These are phyloP conservation scores for Quambalaria eucalypti DNA, from an alignment of 1,284 basidiomycete genomes.

Conservation along the genomic window DNA sequence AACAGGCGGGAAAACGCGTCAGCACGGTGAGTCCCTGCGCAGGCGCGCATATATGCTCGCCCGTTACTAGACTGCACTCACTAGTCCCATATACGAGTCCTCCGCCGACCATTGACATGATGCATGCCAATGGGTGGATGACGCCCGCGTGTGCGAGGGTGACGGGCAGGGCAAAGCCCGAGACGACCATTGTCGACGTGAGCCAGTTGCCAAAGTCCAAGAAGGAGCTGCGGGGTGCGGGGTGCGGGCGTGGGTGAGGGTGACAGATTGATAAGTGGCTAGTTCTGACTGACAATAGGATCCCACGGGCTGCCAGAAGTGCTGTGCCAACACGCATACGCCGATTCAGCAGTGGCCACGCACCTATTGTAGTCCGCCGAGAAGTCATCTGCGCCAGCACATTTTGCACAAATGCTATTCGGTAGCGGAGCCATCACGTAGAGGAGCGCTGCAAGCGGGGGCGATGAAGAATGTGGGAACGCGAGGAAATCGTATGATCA, in stretches of 20 bases:
- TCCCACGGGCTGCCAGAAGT: too few species aligned
- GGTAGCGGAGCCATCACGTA: slow-evolving; percentile 93
- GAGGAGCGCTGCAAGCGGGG: slow-evolving; percentile 61
- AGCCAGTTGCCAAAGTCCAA: slow-evolving; percentile 88
- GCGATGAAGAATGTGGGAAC: neutral
- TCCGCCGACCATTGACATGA: slow-evolving; percentile 90
- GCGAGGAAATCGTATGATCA: neutral
- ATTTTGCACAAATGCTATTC: slow-evolving; percentile 63
- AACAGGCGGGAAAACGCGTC: neutral
- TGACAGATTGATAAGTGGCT: too few species aligned
- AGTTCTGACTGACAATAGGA: too few species aligned
- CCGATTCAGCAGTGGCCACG: too few species aligned
- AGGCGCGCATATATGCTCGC: neutral
- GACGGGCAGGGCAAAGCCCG: slow-evolving; percentile 85
- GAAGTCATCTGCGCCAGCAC: slow-evolving; percentile 53
- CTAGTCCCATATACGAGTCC: slow-evolving; percentile 88
- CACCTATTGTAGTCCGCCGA: slow-evolving; percentile 53
- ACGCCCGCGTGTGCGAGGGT: slow-evolving; percentile 84
- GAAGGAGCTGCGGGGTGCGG: slow-evolving; percentile 41
- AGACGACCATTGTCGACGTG: slow-evolving; percentile 74
- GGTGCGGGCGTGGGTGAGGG: neutral
- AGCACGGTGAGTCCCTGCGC: neutral
- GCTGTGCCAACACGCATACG: too few species aligned
- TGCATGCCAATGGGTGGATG: slow-evolving; percentile 73
- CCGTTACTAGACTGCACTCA: slow-evolving; percentile 52